These are phyloP conservation scores for Acanthamoeba sp. DNA, from an alignment of 208 protist species.

Conservation along the genomic window DNA sequence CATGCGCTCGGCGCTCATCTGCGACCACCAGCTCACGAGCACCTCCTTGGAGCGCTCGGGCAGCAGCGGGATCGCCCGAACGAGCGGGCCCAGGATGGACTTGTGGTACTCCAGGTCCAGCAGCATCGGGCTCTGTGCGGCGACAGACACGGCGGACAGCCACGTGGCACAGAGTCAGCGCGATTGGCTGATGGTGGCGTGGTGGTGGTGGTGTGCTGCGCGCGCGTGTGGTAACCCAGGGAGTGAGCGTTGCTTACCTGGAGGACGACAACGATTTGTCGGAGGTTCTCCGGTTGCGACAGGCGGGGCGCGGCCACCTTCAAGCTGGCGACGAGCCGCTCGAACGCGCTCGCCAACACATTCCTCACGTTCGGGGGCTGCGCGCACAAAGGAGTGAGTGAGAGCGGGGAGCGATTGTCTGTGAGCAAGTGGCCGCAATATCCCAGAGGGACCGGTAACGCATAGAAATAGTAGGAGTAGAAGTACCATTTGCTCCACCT, in stretches of 20 bases:
- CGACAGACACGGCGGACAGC: neutral
- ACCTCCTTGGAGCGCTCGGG: neutral
- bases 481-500: conserved; percentile 36
- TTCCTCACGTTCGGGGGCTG: conserved; percentile 4
- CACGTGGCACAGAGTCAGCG: too few species aligned
- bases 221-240: too few species aligned
- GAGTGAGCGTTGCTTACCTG: too few species aligned
- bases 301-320: conserved; percentile 43
- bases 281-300: neutral
- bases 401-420: neutral
- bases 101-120: conserved; percentile 70
- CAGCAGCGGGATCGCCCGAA: neutral
- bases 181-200: too few species aligned
- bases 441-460: neutral
- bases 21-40: conserved; percentile 58
- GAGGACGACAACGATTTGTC: conserved; percentile 32
- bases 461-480: too few species aligned
- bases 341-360: conserved; percentile 22
- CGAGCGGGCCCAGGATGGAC: conserved; percentile 54
- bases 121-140: conserved; percentile 63
- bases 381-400: neutral
- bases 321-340: conserved; percentile 58
- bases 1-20: conserved; percentile 2
- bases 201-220: too few species aligned
- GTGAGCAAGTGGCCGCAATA: too few species aligned